These are phyloP conservation scores for Bolboschoenoplectus hybrid DNA, from an alignment of 202 grass and related monocot genomes.

Conservation along the genomic window DNA sequence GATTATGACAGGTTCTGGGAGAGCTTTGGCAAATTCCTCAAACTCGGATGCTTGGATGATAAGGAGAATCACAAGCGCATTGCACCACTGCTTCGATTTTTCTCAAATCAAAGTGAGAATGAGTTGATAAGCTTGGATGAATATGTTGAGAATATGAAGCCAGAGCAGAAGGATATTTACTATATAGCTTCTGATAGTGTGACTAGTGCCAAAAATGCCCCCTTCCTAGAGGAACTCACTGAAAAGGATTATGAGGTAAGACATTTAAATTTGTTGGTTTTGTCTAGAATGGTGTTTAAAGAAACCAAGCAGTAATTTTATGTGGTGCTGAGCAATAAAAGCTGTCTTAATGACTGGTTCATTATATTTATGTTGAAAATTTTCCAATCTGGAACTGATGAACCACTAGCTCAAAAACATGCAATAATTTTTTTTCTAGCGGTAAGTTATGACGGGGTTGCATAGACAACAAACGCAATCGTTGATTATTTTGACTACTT, in stretches of 20 bases:
- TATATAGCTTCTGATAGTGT: constrained; percentile 86
- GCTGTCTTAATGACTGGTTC: not conserved
- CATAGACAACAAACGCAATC: not conserved
- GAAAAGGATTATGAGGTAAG: constrained; percentile 84
- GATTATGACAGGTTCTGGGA: constrained; percentile 96
- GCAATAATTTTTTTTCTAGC: not conserved
- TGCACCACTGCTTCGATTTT: constrained; percentile 86
- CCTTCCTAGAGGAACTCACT: constrained; percentile 78
- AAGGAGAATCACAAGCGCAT: constrained; percentile 94
- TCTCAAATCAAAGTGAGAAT: constrained; percentile 89
- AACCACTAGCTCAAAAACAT: not conserved
- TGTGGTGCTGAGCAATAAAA: constrained; percentile 1
- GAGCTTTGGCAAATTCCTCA: constrained; percentile 89
- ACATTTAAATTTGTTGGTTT: constrained; percentile 13
- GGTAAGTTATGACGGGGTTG: not conserved
- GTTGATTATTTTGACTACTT: not conserved
- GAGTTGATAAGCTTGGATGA: constrained; percentile 96
- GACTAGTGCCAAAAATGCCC: constrained; percentile 84
- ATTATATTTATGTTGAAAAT: not conserved
- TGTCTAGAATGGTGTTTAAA: not conserved
- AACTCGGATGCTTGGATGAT: constrained; percentile 89
- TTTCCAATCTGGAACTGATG: not conserved
- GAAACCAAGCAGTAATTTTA: not conserved
- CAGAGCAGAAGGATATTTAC: constrained; percentile 86
- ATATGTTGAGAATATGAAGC: constrained; percentile 93